These are phyloP conservation scores for Citropsis articulata DNA, from an alignment of 345 rosid genomes.

Conservation along the genomic window DNA sequence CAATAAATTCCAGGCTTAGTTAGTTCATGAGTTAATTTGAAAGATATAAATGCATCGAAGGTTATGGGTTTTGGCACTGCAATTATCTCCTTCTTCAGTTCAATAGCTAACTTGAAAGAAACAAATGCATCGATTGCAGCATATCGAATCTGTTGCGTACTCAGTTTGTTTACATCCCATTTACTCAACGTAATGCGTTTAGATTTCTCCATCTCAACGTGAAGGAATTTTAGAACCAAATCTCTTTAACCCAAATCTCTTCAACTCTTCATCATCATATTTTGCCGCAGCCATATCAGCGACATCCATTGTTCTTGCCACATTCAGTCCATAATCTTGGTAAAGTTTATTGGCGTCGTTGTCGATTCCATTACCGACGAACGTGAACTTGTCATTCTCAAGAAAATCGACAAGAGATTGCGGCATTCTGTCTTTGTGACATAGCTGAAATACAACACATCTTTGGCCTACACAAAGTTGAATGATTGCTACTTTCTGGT, in stretches of 20 bases:
- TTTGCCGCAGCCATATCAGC: background rate
- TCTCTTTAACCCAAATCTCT: background rate
- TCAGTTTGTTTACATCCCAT: background rate
- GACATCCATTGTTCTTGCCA: background rate
- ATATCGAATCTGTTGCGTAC: background rate
- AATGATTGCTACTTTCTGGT: background rate
- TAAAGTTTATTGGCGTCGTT: background rate
- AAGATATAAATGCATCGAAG: background rate
- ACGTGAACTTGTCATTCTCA: background rate
- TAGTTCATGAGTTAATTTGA: background rate
- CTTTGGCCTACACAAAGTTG: background rate
- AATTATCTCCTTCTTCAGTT: background rate
- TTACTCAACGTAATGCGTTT: background rate
- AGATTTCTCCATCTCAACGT: background rate
- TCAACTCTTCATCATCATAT: background rate
- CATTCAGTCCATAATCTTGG: background rate
- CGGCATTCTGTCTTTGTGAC: background rate
- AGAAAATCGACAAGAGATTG: background rate
- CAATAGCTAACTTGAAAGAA: background rate
- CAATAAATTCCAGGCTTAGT: background rate
- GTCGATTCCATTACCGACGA: constrained; percentile 2
- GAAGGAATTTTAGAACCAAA: background rate
- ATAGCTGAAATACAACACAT: background rate
- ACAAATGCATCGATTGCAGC: constrained; percentile 14
- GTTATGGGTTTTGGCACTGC: background rate